Percentiles rank a stretch among this genome's conserved stretches.
phyloP scores from a whole-genome alignment of 108 stramenopile genomes.

The Discostella pseudostelligera region DNA sequence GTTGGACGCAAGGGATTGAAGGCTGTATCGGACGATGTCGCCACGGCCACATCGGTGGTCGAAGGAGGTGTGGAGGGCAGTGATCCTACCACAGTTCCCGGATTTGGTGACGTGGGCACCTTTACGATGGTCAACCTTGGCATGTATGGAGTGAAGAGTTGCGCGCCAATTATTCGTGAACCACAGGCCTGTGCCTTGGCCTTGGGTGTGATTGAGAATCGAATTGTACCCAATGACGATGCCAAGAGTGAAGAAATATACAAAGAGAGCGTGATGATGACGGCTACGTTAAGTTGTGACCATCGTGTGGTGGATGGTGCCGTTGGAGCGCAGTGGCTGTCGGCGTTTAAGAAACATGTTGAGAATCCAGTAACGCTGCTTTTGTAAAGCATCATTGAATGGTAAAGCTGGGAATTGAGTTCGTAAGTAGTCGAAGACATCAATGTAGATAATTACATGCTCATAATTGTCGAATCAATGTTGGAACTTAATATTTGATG shows the following conservation, averaged over 20 bases:
- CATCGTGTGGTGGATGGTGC: conserved; percentile 99
- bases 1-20: conserved; percentile 80
- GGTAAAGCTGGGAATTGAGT: neutral
- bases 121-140: conserved; percentile 95
- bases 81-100: conserved; percentile 27
- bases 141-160: conserved; percentile 95
- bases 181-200: conserved; percentile 97
- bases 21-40: conserved; percentile 68
- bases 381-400: conserved; percentile 23
- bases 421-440: too few species aligned
- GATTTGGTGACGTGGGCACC: conserved; percentile 68
- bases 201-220: conserved; percentile 88
- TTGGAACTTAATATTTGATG: neutral
- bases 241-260: conserved; percentile 77
- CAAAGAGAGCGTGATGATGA: conserved; percentile 85
- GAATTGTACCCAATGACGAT: conserved; percentile 89
- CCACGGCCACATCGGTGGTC: conserved; percentile 22
- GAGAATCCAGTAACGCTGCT: conserved; percentile 82
- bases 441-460: conserved; percentile 3
- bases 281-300: conserved; percentile 96
- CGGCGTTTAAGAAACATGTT: conserved; percentile 90
- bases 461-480: neutral
- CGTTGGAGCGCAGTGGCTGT: conserved; percentile 94
- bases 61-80: conserved; percentile 33
- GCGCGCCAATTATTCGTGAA: conserved; percentile 91